phyloP scores from a whole-genome alignment of 2,329 filamentous ascomycete genomes.

The Phialocephala subalpina region DNA sequence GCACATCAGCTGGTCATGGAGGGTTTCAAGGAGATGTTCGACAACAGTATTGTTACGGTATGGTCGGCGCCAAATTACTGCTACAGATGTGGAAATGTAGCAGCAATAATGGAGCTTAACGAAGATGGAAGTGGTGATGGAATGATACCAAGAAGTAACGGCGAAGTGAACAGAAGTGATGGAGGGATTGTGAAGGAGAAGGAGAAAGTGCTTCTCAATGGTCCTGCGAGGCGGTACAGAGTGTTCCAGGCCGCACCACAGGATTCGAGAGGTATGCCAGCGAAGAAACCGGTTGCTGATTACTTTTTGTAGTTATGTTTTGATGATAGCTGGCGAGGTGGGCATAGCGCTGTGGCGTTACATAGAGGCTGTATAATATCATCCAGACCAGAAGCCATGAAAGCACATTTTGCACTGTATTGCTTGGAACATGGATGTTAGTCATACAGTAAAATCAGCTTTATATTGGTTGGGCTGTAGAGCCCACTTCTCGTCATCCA shows the following conservation, averaged over 20 bases:
- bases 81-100: slow-evolving; percentile 91
- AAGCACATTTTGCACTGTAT: not conserved
- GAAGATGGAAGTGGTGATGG: slow-evolving; percentile 83
- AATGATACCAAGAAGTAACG: slow-evolving; percentile 44
- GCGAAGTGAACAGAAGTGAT: slow-evolving; percentile 61
- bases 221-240: slow-evolving; percentile 88
- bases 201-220: slow-evolving; percentile 62
- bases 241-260: slow-evolving; percentile 98
- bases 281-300: slow-evolving; percentile 79
- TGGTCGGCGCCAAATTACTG: slow-evolving; percentile 98
- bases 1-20: slow-evolving; percentile 99
- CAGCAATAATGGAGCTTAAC: slow-evolving; percentile 89
- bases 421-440: not conserved
- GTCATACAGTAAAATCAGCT: too few species aligned
- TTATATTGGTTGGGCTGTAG: too few species aligned
- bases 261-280: slow-evolving; percentile 95
- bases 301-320: slow-evolving; percentile 8
- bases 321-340: not conserved
- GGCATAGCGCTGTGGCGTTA: not conserved
- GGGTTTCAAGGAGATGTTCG: slow-evolving; percentile 99
- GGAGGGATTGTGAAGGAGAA: slow-evolving; percentile 60
- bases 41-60: slow-evolving; percentile 95
- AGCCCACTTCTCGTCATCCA: too few species aligned
- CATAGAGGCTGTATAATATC: slow-evolving; percentile 11
- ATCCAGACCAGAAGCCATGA: not conserved